phyloP scores from a whole-genome alignment of 1,284 basidiomycete genomes.

The Pseudozyma pruni region DNA sequence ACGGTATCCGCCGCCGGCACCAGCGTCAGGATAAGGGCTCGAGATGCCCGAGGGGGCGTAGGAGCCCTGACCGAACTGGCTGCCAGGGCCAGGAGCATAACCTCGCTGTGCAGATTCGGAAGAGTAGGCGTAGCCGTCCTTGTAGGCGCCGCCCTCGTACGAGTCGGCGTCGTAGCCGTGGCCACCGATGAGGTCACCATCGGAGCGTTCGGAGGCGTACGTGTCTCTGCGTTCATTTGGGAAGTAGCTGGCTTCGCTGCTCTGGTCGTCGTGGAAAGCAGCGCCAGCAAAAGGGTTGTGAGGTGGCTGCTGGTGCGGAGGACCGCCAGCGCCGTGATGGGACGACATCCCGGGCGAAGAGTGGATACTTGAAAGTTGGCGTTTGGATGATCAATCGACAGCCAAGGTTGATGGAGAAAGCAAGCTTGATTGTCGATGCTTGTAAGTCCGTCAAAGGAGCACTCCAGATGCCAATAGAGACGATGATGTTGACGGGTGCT shows the following conservation, averaged over 20 bases:
- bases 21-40: conserved; percentile 50
- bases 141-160: conserved; percentile 57
- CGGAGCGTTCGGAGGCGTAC: conserved; percentile 60
- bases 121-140: conserved; percentile 54
- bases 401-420: background rate
- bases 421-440: background rate
- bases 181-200: conserved; percentile 58
- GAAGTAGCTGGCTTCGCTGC: conserved; percentile 56
- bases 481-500: background rate
- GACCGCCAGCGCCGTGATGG: conserved; percentile 46
- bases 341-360: conserved; percentile 39
- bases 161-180: conserved; percentile 61
- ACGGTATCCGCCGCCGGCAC: conserved; percentile 55
- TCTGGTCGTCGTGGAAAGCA: conserved; percentile 55
- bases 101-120: conserved; percentile 52
- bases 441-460: conserved; percentile 20
- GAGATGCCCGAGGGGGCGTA: conserved; percentile 62
- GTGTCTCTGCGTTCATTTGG: conserved; percentile 60
- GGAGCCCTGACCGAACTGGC: conserved; percentile 44
- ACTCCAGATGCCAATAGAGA: background rate
- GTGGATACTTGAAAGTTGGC: conserved; percentile 3
- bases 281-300: conserved; percentile 56
- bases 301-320: conserved; percentile 44
- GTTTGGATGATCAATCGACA: conserved; percentile 1
- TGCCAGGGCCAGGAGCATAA: conserved; percentile 51